Base-by-base conservation (phyloP, 2,329 filamentous ascomycete species). In the Colletotrichum tropicale region DNA sequence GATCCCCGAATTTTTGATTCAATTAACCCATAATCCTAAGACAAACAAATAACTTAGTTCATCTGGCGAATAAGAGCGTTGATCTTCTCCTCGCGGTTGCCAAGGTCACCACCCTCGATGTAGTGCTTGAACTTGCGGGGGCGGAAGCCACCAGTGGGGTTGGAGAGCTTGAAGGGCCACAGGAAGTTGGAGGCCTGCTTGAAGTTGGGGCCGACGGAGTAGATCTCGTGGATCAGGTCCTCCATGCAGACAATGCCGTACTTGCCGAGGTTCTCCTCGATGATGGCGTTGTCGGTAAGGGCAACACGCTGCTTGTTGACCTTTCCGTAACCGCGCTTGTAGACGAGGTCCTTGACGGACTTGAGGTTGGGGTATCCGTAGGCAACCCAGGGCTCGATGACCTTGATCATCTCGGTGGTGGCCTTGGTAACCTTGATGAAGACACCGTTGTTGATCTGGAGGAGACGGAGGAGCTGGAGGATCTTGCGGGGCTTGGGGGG, bases 381-480 rank as follows among this genome's bases (percentile, higher is more conserved):
- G 85, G 97, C 96, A 83, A 99, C 94, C 93, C 97, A 99, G 82
- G 97, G 97, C 93, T 99, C 97, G 87, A 99, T 95, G 81, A 98
- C 93, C 91, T 97, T 98, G 86, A 98, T 92, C 96, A 98, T 98
- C 93, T 98, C 95, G 84, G 93, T 90, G 84, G 96, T 98, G 81
- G 97, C 97, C 94, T 98, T 99, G 90, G 96, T 98, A 85, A 98
- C 91, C 85, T 93, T 94, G 89, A 99, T 91, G 91, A 99, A 99
- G 88, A 98, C 95, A 89, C 96, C 97, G 89, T 98, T 98, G 95
- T 99, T 99, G 94, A 99, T 99, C 92, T 99, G 97, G 84, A 99
- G 94, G 81, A 99, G 95, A 92, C 97, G 96, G 87, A 99, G 96
- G 78, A 99, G 95, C 91, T 99, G 97, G 83, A 99, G 93, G 86